Percentiles rank a stretch among this genome's conserved stretches.
Conservation (phyloP, 805 yeast genomes). For the Cyberlindnera subsufficiens region DNA sequence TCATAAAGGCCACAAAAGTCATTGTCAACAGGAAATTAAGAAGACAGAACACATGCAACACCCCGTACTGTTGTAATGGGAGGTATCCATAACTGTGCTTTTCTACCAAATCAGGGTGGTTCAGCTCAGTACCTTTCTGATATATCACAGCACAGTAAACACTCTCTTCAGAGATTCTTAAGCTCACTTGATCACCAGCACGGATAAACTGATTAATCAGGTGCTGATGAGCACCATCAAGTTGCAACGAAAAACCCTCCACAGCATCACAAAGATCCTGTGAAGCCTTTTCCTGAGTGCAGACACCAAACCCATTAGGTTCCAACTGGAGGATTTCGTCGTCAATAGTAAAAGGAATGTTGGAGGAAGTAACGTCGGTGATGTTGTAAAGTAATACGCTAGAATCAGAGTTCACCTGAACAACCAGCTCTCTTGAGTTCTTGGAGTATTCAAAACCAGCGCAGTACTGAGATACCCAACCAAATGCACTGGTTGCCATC, state of each 20-base stretch:
- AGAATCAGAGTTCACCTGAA: conserved; percentile 1
- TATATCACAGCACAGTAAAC: conserved; percentile 8
- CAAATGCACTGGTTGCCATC: background rate
- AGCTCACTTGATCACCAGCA: background rate
- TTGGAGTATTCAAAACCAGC: conserved; percentile 5
- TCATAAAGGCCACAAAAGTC: background rate
- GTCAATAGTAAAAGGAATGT: conserved; percentile 8
- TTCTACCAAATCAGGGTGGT: conserved; percentile 3
- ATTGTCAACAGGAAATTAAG: background rate
- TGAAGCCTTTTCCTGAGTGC: conserved; percentile 7
- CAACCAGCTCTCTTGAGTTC: background rate
- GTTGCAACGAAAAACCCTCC: conserved; percentile 8
- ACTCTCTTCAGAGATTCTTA: conserved; percentile 2
- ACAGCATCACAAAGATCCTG: conserved; percentile 7
- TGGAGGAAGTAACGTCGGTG: conserved; percentile 5
- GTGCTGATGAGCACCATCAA: background rate
- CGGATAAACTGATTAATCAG: conserved; percentile 1
- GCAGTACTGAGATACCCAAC: conserved; percentile 5
- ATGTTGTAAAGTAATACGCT: conserved; percentile 10
- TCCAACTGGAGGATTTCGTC: conserved; percentile 4
- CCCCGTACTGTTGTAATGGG: conserved; percentile 2
- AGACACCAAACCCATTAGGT: conserved; percentile 9
- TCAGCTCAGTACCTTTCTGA: conserved; percentile 8
- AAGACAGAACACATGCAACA: background rate
- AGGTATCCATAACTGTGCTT: conserved; percentile 7